phyloP scores from a whole-genome alignment of 768 basidiomycete genomes.

The Roridomyces roridus region DNA sequence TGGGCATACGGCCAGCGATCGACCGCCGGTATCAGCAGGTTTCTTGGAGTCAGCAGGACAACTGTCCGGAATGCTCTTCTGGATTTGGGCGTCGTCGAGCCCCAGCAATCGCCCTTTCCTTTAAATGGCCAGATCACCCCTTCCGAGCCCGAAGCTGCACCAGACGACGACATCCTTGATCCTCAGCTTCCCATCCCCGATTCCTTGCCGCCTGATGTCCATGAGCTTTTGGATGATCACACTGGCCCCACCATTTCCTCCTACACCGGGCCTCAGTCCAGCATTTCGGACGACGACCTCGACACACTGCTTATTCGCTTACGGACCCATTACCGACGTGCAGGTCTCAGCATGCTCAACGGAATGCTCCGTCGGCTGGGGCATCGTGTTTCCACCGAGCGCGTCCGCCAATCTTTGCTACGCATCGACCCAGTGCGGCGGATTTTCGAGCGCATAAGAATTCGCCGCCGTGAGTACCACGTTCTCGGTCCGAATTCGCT shows the following conservation, averaged over 20 bases:
- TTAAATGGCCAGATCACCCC: neutral
- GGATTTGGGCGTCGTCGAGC: slow-evolving; percentile 25
- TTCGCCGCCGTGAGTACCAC: slow-evolving; percentile 27
- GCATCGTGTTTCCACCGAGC: slow-evolving; percentile 13
- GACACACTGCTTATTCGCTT: slow-evolving; percentile 18
- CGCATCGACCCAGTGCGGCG: slow-evolving; percentile 24
- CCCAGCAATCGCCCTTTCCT: slow-evolving; percentile 26
- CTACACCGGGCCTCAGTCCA: slow-evolving; percentile 1
- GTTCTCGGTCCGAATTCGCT: slow-evolving; percentile 39
- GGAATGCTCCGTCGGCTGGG: too few species aligned
- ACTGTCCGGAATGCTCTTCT: slow-evolving; percentile 28
- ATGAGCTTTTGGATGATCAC: neutral
- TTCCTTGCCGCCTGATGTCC: slow-evolving; percentile 1
- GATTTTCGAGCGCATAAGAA: slow-evolving; percentile 20
- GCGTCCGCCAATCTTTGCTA: slow-evolving; percentile 16
- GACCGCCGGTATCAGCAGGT: slow-evolving; percentile 14
- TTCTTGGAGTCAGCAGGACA: slow-evolving; percentile 17
- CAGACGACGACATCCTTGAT: slow-evolving; percentile 20
- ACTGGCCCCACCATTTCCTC: neutral
- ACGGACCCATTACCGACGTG: slow-evolving; percentile 13
- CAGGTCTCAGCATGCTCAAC: slow-evolving; percentile 26
- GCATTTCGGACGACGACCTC: slow-evolving; percentile 6
- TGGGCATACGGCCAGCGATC: slow-evolving; percentile 29
- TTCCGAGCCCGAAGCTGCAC: too few species aligned
- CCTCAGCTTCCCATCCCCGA: slow-evolving; percentile 12